Evolutionary conservation across 75 land plant species (phyloP).

Genomic region (Larix kaempferi): DNA sequence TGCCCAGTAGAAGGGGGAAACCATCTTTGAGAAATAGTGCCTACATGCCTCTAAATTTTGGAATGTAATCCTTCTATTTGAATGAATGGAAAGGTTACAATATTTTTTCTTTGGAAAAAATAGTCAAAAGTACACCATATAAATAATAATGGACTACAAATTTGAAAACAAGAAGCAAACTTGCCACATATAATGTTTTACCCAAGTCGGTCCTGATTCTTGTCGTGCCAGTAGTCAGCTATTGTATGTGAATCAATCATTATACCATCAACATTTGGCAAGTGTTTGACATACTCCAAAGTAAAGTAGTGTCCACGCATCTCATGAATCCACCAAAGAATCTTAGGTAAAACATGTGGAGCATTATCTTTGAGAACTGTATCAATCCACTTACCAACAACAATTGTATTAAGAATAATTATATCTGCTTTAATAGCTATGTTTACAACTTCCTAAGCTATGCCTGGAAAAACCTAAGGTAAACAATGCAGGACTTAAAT

Average conservation of each 20-base stretch:
- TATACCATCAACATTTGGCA: slow-evolving; percentile 76
- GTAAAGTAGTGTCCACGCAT: slow-evolving; percentile 95
- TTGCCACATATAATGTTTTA: slow-evolving; percentile 18
- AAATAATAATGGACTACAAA: neutral
- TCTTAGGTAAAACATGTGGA: slow-evolving; percentile 64
- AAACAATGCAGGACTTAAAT: neutral
- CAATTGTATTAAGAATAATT: slow-evolving; percentile 87
- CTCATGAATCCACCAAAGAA: slow-evolving; percentile 98
- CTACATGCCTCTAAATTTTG: no score
- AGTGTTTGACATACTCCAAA: slow-evolving; percentile 77
- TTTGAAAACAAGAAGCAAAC: neutral
- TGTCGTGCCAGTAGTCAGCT: slow-evolving; percentile 78
- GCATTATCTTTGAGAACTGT: slow-evolving; percentile 48
- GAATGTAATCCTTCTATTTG: no score
- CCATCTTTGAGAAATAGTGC: no score
- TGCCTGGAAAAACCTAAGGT: slow-evolving; percentile 59
- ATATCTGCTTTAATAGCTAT: slow-evolving; percentile 66
- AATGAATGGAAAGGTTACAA: no score
- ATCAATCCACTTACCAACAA: slow-evolving; percentile 95
- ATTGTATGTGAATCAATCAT: slow-evolving; percentile 91
- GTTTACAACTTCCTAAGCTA: slow-evolving; percentile 50
- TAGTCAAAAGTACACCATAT: neutral
- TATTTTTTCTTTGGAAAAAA: no score
- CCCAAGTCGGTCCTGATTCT: slow-evolving; percentile 71
- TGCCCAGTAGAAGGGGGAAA: no score